Conservation (phyloP, 148 eudicot species). For the Rhododendron kiyosumense region DNA sequence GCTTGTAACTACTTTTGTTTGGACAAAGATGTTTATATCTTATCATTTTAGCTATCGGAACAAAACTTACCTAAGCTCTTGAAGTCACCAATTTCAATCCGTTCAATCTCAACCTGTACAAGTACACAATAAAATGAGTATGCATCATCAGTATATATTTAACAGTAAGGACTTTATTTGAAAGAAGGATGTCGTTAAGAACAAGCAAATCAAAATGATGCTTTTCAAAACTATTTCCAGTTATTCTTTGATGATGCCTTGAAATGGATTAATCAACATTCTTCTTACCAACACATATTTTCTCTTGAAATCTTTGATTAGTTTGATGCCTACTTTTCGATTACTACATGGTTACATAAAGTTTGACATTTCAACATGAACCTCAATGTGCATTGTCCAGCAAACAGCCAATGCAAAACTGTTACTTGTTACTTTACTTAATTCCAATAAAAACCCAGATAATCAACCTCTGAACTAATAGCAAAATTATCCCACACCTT, state of each 20-base stretch:
- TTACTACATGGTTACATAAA: background rate
- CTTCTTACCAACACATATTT: background rate
- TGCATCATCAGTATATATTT: background rate
- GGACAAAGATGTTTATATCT: background rate
- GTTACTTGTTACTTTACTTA: background rate
- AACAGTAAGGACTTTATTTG: background rate
- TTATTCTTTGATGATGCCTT: background rate
- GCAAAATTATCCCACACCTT: background rate
- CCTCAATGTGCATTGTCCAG: background rate
- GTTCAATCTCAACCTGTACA: constrained; percentile 83
- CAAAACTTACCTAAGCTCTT: constrained; percentile 57
- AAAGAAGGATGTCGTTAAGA: background rate
- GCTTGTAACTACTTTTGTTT: background rate
- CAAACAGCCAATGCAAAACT: background rate
- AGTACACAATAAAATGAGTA: background rate
- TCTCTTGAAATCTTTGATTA: background rate
- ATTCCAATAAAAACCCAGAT: background rate
- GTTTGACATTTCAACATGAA: background rate
- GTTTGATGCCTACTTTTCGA: background rate
- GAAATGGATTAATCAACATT: background rate
- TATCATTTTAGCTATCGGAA: background rate
- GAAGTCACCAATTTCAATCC: constrained; percentile 65
- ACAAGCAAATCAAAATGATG: background rate
- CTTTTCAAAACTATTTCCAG: background rate
- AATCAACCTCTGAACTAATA: background rate